These are phyloP conservation scores for Ampelocalamus luodianensis DNA, from an alignment of 176 grass and related monocot genomes.

Conservation along the genomic window DNA sequence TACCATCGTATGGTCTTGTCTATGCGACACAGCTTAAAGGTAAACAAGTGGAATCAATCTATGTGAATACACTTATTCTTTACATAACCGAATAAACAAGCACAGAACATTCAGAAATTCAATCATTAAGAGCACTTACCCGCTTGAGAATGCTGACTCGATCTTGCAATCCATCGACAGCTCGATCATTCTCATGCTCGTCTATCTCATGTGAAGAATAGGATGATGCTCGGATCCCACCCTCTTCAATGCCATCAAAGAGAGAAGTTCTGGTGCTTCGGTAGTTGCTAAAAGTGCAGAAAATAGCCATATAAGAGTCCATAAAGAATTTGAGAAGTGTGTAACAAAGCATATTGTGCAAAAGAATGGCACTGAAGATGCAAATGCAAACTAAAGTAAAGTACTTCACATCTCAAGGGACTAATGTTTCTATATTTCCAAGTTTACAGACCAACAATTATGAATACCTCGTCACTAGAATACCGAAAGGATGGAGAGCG, in stretches of 20 bases:
- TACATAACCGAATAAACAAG: not conserved
- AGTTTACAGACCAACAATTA: not conserved
- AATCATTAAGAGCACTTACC: conserved; percentile 53
- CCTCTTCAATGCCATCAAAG: conserved; percentile 95
- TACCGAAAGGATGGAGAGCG: not conserved
- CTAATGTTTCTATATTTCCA: conserved; percentile 2
- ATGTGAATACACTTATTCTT: conserved; percentile 14
- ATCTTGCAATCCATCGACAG: conserved; percentile 90
- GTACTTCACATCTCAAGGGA: not conserved
- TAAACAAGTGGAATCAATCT: not conserved
- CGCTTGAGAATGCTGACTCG: conserved; percentile 94
- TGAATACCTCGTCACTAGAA: not conserved
- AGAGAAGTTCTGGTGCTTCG: conserved; percentile 70
- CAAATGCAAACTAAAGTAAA: not conserved
- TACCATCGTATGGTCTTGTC: conserved; percentile 1
- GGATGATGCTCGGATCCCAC: conserved; percentile 68
- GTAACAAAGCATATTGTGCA: conserved; percentile 2
- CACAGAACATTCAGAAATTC: not conserved
- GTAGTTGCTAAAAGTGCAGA: conserved; percentile 46
- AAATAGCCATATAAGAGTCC: not conserved
- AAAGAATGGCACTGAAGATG: not conserved
- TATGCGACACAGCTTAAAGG: not conserved
- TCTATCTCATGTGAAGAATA: conserved; percentile 90
- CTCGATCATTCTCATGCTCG: conserved; percentile 79
- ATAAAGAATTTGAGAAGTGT: conserved; percentile 9